Base-by-base conservation (phyloP, 257 asterid species). In the Ilex aquifolium region DNA sequence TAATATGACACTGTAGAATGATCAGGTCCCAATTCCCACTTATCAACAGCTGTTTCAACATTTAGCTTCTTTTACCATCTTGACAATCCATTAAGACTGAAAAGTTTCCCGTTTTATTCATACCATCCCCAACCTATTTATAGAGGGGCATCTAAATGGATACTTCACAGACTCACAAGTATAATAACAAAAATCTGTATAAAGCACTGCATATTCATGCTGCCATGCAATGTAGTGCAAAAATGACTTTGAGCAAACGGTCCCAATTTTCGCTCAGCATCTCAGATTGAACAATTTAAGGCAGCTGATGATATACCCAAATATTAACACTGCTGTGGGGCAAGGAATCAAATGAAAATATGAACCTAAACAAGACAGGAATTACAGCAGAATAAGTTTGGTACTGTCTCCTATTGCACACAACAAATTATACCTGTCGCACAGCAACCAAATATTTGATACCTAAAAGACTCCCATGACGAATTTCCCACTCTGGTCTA, bases 401-500 rank as follows among this genome's bases (percentile, higher is more conserved):
- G 27, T 21, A 21, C 27, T 1, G 1, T 21, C 27, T 21, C 27
- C 27, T 21, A 21, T 21, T 21, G 2, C 32, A 62, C 17, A 27
- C 60, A 42, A 72, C 62, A 68, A 66, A 59, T 40, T 56, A 42
- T 71, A 92, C 99, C 97, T 85, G 95, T n/a, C 99, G 91, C 56
- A 93, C 99, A 32, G 99, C 99, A 71, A 93, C 95, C 66, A 93
- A 74, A 73, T 93, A 93, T 63, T 93, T 93, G 73, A 88, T 87
- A 56, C 99, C 99, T 91, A 90, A 81, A 63, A 93, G 97, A 75
- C 99, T 85, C 65, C 99, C 96, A 69, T 93, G 99, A 44, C 99
- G 97, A 76, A 93, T 90, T 85, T 93, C 99, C 99, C 99, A 93
- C 76, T 93, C 99, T 76, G 97, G 81, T 71, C 96, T 90, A 93